These are phyloP conservation scores for Anisodus tanguticus DNA, from an alignment of 257 asterid genomes.

Conservation along the genomic window DNA sequence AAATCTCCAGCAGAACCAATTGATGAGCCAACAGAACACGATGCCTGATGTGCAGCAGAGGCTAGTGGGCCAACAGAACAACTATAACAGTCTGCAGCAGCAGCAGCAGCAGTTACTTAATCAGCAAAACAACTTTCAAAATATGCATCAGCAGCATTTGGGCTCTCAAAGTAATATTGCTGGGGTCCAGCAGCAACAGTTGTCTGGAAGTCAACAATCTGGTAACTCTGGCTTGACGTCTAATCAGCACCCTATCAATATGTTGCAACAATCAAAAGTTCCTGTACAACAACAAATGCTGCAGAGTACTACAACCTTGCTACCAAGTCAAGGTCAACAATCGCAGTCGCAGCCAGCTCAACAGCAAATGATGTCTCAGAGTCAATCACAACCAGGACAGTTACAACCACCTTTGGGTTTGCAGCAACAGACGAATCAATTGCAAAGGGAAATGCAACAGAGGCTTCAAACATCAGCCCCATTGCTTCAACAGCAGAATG, in stretches of 20 bases:
- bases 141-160: slow-evolving; percentile 76
- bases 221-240: slow-evolving; percentile 63
- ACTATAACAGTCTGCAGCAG: slow-evolving; percentile 66
- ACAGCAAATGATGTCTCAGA: slow-evolving; percentile 86
- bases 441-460: slow-evolving; percentile 82
- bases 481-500: slow-evolving; percentile 74
- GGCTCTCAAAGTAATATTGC: slow-evolving; percentile 68
- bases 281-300: slow-evolving; percentile 82
- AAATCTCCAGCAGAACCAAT: slow-evolving; percentile 77
- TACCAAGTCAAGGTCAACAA: slow-evolving; percentile 77
- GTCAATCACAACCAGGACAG: slow-evolving; percentile 83
- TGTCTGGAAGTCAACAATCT: slow-evolving; percentile 72
- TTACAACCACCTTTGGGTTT: slow-evolving; percentile 75
- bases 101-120: slow-evolving; percentile 66
- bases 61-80: slow-evolving; percentile 79
- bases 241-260: slow-evolving; percentile 72
- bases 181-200: slow-evolving; percentile 84
- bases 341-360: slow-evolving; percentile 73
- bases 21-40: slow-evolving; percentile 69
- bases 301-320: slow-evolving; percentile 57
- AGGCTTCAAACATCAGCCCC: slow-evolving; percentile 77
- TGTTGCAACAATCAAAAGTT: slow-evolving; percentile 77
- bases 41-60: slow-evolving; percentile 80
- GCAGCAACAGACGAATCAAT: slow-evolving; percentile 70
- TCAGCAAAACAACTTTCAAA: slow-evolving; percentile 75